Evolutionary conservation across 306 rosid species (phyloP).

Genomic region (Nissolia schottii): DNA sequence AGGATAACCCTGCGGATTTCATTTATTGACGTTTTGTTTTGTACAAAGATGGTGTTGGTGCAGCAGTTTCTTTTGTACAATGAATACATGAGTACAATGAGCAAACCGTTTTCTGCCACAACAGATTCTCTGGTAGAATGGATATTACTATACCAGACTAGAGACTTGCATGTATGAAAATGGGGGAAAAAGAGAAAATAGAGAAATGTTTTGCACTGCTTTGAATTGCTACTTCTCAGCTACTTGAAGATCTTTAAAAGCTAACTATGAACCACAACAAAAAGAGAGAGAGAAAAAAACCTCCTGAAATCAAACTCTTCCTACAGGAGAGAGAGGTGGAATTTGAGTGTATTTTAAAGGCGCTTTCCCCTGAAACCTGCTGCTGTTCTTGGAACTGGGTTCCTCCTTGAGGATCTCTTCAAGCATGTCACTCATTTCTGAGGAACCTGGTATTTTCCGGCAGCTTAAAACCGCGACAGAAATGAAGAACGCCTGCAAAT

Average conservation of each 20-base stretch:
- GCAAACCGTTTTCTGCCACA: slow-evolving; percentile 2
- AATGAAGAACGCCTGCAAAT: slow-evolving; percentile 79
- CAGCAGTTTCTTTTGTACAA: slow-evolving; percentile 27
- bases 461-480: slow-evolving; percentile 53
- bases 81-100: slow-evolving; percentile 23
- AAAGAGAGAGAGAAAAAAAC: background rate
- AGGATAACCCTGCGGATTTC: background rate
- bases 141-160: background rate
- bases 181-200: background rate
- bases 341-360: slow-evolving; percentile 55
- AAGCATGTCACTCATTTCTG: slow-evolving; percentile 26
- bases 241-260: slow-evolving; percentile 26
- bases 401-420: slow-evolving; percentile 40
- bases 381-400: slow-evolving; percentile 28
- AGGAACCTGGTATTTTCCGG: slow-evolving; percentile 40
- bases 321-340: slow-evolving; percentile 90
- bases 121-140: slow-evolving; percentile 1
- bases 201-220: slow-evolving; percentile 19
- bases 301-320: slow-evolving; percentile 58
- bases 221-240: slow-evolving; percentile 25
- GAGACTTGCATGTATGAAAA: background rate
- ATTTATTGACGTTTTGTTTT: slow-evolving; percentile 20
- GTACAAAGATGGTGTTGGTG: slow-evolving; percentile 27
- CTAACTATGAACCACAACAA: slow-evolving; percentile 15
- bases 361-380: slow-evolving; percentile 35